Conservation (phyloP, 139 green algal species). For the Prasinococcaceae sp. region DNA sequence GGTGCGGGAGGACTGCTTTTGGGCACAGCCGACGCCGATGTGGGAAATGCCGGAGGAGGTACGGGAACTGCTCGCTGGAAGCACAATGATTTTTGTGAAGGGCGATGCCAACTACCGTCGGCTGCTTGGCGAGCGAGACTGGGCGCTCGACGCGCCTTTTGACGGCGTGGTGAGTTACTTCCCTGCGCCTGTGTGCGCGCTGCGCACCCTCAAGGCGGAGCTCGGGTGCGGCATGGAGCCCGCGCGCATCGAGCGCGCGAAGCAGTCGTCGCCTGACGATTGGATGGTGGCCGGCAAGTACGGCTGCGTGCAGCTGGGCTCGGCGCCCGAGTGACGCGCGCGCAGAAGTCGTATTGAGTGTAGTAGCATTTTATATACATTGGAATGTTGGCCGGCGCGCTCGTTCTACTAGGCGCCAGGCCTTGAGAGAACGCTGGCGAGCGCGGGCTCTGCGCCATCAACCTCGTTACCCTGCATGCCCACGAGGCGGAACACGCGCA, state of each 20-base stretch:
- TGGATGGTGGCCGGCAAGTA: constrained; percentile 16
- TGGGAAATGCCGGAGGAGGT: constrained; percentile 20
- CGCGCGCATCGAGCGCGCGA: not conserved
- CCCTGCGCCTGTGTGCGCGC: constrained; percentile 14
- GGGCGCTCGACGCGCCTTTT: constrained; percentile 10
- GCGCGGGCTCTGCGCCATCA: too few relatives aligned
- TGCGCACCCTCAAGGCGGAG: constrained; percentile 28
- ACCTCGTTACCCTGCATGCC: too few relatives aligned
- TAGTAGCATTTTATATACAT: too few relatives aligned
- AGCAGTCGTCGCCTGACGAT: not conserved
- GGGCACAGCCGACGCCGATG: constrained; percentile 20
- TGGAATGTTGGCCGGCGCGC: too few relatives aligned
- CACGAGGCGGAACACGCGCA: constrained; percentile 9
- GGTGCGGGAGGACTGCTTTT: constrained; percentile 18
- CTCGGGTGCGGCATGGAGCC: constrained; percentile 25
- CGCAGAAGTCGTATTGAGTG: too few relatives aligned
- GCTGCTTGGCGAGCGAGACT: constrained; percentile 18
- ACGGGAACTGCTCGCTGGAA: not conserved
- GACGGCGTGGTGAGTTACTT: constrained; percentile 16
- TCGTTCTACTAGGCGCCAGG: too few relatives aligned
- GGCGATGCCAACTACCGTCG: constrained; percentile 31
- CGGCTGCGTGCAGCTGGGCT: constrained; percentile 11
- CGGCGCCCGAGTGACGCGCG: not conserved
- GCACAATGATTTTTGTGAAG: constrained; percentile 15
- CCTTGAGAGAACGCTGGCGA: too few relatives aligned